A percentile compares a stretch with the other conserved stretches of the same genome.
phyloP scores from a whole-genome alignment of 1,139 yeast species.

The Candida anutae region DNA sequence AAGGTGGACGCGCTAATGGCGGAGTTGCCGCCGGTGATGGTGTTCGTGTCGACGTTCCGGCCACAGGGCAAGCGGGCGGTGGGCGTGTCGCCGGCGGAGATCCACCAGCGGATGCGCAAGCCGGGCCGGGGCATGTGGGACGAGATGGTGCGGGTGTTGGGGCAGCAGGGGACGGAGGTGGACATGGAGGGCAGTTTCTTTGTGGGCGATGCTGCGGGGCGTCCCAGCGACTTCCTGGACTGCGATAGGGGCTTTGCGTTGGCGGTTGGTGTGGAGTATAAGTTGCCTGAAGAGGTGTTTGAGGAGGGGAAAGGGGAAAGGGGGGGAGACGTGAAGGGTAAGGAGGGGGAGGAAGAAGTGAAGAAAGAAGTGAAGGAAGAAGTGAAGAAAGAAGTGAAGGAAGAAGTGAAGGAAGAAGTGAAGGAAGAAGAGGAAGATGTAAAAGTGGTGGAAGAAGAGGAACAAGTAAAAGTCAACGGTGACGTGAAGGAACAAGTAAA shows the following conservation, averaged over 20 bases:
- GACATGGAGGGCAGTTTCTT: conserved; percentile 45
- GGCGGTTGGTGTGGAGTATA: conserved; percentile 44
- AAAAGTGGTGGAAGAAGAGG: too few relatives aligned
- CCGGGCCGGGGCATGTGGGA: conserved; percentile 73
- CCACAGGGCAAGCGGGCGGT: conserved; percentile 24
- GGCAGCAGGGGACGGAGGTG: conserved; percentile 12
- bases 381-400: too few relatives aligned
- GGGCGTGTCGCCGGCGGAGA: conserved; percentile 19
- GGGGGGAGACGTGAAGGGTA: too few relatives aligned
- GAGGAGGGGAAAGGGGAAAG: conserved; percentile 7
- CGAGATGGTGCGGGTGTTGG: conserved; percentile 34
- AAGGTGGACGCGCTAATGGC: conserved; percentile 26
- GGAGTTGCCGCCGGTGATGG: conserved; percentile 25
- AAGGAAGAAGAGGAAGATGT: too few relatives aligned
- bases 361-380: too few relatives aligned
- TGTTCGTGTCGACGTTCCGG: conserved; percentile 58
- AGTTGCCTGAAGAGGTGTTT: conserved; percentile 60
- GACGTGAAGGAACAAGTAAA: too few relatives aligned
- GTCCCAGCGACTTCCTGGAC: conserved; percentile 68
- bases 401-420: too few relatives aligned
- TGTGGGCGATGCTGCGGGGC: conserved; percentile 98
- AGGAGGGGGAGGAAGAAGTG: too few relatives aligned
- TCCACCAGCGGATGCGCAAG: conserved; percentile 50
- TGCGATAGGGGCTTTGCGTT: conserved; percentile 66
- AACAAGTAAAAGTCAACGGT: too few relatives aligned